Evolutionary conservation across 2,329 filamentous ascomycete species (phyloP), one percentile per base, ranked within the genome.

Genomic region (Purpureocillium takamizusanense): DNA sequence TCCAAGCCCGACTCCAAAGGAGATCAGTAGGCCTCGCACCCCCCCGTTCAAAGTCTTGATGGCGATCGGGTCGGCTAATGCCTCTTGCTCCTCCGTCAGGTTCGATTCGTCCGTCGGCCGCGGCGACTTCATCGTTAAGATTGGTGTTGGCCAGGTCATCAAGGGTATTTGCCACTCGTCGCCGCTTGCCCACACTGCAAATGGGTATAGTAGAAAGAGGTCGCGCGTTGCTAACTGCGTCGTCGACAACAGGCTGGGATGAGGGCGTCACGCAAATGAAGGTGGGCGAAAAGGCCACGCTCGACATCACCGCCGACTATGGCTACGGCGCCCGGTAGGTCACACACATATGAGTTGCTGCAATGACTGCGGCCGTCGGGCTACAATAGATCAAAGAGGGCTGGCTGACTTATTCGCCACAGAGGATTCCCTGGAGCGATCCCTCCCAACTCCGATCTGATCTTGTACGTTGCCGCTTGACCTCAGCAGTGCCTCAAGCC

Each of bases 61-160:
- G n/a, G n/a, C n/a, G n/a, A n/a, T n/a, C n/a, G n/a, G n/a, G n/a
- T n/a, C 21, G 21, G 21, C 21, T 25, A 25, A 25, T 10, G 21
- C 21, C 21, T 10, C 21, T 25, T 25, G 21, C 21, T 5, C 23
- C 21, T 41, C 38, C 29, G n/a, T n/a, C 51, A 95, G 89, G 63
- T 97, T 98, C 67, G 92, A 97, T 67, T 84, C 81, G 44, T 95
- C 90, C 14, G 72, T 82, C 47, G 81, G 79, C 44, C 78, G 86
- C 39, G 82, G 80, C 36, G 78, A 87, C 60, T 89, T 97, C 56
- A 67, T 77, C 44, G 83, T 79, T 46, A 57, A 63, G 42, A 97
- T 98, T 61, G 92, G 92, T 38, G 70, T 83, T 48, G 87, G 87
- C 39, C 72, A 76, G 55, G 84, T 97, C 55, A 95, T 98, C 67